Base-by-base conservation (phyloP, 208 protist genomes). In the Leishmania tropica region DNA sequence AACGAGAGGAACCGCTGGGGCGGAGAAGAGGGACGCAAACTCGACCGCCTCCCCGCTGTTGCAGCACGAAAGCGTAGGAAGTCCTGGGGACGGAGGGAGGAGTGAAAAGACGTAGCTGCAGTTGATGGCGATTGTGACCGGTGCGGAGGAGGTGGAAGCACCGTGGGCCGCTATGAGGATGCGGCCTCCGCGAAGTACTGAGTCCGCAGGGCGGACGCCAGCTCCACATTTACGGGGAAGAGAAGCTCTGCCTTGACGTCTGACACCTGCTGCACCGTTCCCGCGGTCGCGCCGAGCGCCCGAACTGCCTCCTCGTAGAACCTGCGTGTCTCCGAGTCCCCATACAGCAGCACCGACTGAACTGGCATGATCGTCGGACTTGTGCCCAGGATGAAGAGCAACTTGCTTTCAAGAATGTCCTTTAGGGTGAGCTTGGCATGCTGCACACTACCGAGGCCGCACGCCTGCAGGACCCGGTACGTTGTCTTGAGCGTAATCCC, bases 361-460 rank as follows among this genome's bases (percentile, higher is more conserved):
- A 96, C 88, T 2, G 94, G 94, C 65, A 97, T 81, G 51, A 94
- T 88, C 3, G 90, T 92, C 8, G 87, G 87, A 75, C 91, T 96
- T n/a, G 94, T 95, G 17, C 91, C 92, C 2, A 97, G 86, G 72
- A 96, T 89, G 21, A 90, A 88, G n/a, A 97, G 67, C 8, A 83
- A 81, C 77, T 87, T 80, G 62, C 90, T 83, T 40, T 79, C 73
- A 45, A 89, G 84, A 8, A 97, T 51, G 51, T 97, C 91, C 31
- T 81, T 84, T 42, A 97, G 54, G 60, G 79, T 85, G 31, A 97
- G 85, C 45, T 85, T 85, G n/a, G 78, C 68, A 77, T 95, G 90
- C 17, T 87, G 70, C 58, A 96, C 85, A 13, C 48, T 31, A 19
- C 86, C 76, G 0, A 94, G 70, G 3, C 89, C 87, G 31, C 81